Base-by-base conservation (phyloP, 768 basidiomycete genomes). In the Auricularia auricula-judae region DNA sequence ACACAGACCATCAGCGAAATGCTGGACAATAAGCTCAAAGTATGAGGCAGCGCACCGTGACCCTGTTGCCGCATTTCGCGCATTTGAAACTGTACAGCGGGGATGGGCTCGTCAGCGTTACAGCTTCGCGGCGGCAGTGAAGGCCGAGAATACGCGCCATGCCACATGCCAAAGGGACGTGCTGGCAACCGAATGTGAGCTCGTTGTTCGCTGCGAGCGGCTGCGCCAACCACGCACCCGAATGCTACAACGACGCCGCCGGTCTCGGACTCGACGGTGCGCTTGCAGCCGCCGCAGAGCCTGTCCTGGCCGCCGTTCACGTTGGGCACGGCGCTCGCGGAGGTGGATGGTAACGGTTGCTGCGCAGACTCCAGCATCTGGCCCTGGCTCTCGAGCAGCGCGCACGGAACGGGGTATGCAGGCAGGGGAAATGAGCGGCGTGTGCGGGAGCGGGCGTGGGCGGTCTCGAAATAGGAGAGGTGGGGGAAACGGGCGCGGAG, bases 131-230 rank as follows among this genome's bases (percentile, higher is more conserved):
- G 36, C 18, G 43, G 47, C 29, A 4, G 33, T 47, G 60, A 64
- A 56, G 12, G 35, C 36, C 67, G 33, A n/a, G 35, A 44, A 21
- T 21, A 66, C 71, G 63, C 44, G 72, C 73, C 93, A 93, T 74
- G 91, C 87, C 65, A 93, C 87, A 68, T 94, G 94, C 80, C 96
- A 97, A 74, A 95, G 89, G 56, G 93, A 91, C 80, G 92, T 87
- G 33, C 93, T 97, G 71, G 23, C 61, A 39, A 65, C 21, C 10
- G 62, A 43, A 11, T 12, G 53, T 64, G 54, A 65, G 64, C 36
- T 5, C 29, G 16, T 10, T 23, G 29, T 7, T 29, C 11, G 14
- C 16, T 34, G 29, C 47, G 21, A 33, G 18, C 14, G 29, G 23
- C 35, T 18, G 29, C 2, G 36, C 53, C 33, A 33, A 53, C 51